Evolutionary conservation across 768 basidiomycete genomes (phyloP).

Genomic region (Cystobasidium onofrii): DNA sequence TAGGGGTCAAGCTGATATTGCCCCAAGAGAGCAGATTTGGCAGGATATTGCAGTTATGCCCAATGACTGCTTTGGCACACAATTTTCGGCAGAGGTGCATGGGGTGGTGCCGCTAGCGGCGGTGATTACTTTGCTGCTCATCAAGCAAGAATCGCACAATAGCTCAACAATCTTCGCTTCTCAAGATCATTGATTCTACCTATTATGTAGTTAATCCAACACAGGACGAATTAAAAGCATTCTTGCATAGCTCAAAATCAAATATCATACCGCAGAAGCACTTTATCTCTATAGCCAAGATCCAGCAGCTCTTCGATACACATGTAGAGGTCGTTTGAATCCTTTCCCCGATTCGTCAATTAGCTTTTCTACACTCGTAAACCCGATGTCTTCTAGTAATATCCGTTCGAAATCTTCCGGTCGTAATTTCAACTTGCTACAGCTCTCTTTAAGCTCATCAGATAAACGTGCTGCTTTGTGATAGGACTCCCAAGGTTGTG

Average conservation of each 20-base stretch:
- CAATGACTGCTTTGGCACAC: no score
- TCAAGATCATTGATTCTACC: no score
- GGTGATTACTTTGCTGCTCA: no score
- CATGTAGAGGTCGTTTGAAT: slow-evolving; percentile 58
- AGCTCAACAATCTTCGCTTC: no score
- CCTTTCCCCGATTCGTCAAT: slow-evolving; percentile 59
- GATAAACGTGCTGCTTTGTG: slow-evolving; percentile 60
- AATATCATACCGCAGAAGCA: no score
- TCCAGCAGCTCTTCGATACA: slow-evolving; percentile 52
- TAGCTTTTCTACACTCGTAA: slow-evolving; percentile 49
- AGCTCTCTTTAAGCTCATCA: slow-evolving; percentile 58
- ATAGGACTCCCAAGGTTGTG: slow-evolving; percentile 79
- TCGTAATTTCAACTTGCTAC: slow-evolving; percentile 53
- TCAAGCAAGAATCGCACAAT: no score
- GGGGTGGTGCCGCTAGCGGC: no score
- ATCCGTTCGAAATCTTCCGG: slow-evolving; percentile 57
- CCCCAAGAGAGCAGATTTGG: neutral
- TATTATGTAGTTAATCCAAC: no score
- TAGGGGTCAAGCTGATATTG: neutral
- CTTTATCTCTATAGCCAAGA: slow-evolving; percentile 25
- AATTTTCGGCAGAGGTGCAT: no score
- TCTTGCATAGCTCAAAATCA: no score
- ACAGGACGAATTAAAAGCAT: no score
- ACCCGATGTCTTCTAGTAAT: slow-evolving; percentile 58
- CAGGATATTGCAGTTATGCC: no score